These are phyloP conservation scores for Pichia californica DNA, from an alignment of 805 yeast genomes.

Conservation along the genomic window DNA sequence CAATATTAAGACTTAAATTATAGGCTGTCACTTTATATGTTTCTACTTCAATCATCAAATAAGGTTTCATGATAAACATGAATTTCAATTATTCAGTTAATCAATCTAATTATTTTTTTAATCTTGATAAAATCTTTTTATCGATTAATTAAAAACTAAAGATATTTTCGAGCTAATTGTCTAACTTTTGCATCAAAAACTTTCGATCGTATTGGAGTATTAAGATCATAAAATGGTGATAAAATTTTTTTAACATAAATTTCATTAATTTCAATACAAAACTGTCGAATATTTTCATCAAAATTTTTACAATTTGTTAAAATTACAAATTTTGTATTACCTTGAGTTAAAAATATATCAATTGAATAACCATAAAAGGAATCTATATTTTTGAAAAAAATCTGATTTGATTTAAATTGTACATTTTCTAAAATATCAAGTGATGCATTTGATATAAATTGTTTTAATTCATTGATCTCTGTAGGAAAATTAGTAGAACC, in stretches of 20 bases:
- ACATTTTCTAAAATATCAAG: conserved; percentile 86
- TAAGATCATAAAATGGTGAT: conserved; percentile 79
- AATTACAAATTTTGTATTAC: conserved; percentile 75
- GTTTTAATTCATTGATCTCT: conserved; percentile 72
- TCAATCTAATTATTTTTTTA: no score
- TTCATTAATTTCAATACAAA: conserved; percentile 81
- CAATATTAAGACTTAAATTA: no score
- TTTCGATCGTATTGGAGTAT: conserved; percentile 66
- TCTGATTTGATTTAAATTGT: conserved; percentile 66
- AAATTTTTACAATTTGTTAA: conserved; percentile 50
- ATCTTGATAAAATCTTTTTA: no score
- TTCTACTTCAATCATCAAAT: no score
- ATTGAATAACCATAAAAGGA: conserved; percentile 75
- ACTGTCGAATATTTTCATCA: conserved; percentile 75
- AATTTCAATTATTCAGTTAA: no score
- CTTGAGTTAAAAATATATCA: conserved; percentile 84
- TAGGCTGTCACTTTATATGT: no score
- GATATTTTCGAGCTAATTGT: conserved; percentile 65
- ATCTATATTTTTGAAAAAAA: conserved; percentile 75
- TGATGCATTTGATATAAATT: conserved; percentile 83
- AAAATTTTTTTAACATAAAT: conserved; percentile 77
- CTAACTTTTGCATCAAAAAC: conserved; percentile 73
- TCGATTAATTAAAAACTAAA: no score
- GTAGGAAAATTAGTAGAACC: conserved; percentile 60
- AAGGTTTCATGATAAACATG: no score